Evolutionary conservation across 495 filamentous ascomycete genomes (phyloP).

Genomic region (Pseudevernia furfuracea): DNA sequence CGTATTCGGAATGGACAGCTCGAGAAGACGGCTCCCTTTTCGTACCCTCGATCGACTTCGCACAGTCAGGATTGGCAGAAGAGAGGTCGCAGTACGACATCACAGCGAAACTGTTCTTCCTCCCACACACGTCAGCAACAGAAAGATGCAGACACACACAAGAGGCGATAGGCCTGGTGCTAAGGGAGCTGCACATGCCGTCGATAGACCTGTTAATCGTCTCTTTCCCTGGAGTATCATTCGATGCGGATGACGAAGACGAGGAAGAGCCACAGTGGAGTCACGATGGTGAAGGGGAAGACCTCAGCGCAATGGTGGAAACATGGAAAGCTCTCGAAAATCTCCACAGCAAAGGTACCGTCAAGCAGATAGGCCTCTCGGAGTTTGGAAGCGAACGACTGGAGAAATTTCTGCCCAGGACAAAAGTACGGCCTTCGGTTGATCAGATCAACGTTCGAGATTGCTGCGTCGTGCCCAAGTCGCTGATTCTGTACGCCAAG

Average conservation of each 20-base stretch:
- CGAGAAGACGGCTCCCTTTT: constrained; percentile 54
- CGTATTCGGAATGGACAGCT: constrained; percentile 55
- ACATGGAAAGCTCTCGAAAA: constrained; percentile 68
- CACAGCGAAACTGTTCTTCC: constrained; percentile 87
- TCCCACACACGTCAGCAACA: constrained; percentile 57
- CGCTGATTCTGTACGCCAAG: constrained; percentile 77
- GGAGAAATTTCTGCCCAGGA: constrained; percentile 53
- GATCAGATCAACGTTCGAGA: constrained; percentile 97
- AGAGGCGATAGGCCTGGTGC: constrained; percentile 71
- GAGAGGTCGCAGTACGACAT: constrained; percentile 80
- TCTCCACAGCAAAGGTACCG: constrained; percentile 62
- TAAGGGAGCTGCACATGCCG: constrained; percentile 64
- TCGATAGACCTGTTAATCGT: constrained; percentile 84
- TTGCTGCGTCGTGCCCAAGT: constrained; percentile 91
- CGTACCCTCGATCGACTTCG: constrained; percentile 69
- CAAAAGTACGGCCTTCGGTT: constrained; percentile 68
- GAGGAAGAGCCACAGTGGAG: constrained; percentile 55
- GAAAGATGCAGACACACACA: constrained; percentile 57
- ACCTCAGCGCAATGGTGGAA: constrained; percentile 59
- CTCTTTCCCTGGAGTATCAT: constrained; percentile 86
- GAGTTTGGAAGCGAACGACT: constrained; percentile 86
- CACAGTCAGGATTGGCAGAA: constrained; percentile 62
- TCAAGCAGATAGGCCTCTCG: constrained; percentile 69
- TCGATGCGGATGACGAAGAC: constrained; percentile 86
- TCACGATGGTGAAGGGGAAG: constrained; percentile 44